Evolutionary conservation across 768 basidiomycete species (phyloP).

Genomic region (Macrolepiota fuliginosa): DNA sequence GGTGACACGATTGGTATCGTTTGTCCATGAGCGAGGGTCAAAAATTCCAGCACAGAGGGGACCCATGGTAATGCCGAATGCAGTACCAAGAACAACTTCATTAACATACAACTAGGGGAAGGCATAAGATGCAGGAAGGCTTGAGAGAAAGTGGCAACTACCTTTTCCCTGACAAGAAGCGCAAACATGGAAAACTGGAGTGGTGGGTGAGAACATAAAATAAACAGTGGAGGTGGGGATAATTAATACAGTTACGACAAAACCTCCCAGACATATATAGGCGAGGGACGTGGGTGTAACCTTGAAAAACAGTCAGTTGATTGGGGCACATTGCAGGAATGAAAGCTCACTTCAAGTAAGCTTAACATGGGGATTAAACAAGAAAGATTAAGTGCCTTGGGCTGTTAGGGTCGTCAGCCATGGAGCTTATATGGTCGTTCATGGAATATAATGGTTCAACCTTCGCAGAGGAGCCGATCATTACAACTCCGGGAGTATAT

Average conservation of each 20-base stretch:
- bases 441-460: too few species aligned
- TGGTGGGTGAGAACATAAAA: not conserved
- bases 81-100: constrained; percentile 90
- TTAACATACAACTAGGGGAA: constrained; percentile 72
- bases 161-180: constrained; percentile 79
- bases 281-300: constrained; percentile 50
- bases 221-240: not conserved
- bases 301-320: constrained; percentile 31
- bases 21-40: constrained; percentile 74
- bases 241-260: constrained; percentile 36
- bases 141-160: constrained; percentile 23
- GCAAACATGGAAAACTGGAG: constrained; percentile 83
- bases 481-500: too few species aligned
- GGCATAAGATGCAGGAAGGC: not conserved
- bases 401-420: not conserved
- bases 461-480: too few species aligned
- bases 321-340: constrained; percentile 19
- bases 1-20: constrained; percentile 57
- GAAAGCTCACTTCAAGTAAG: constrained; percentile 32
- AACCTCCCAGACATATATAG: constrained; percentile 62
- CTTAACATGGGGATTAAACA: constrained; percentile 13
- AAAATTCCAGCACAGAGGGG: constrained; percentile 72
- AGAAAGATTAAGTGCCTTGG: not conserved
- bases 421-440: too few species aligned
- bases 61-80: constrained; percentile 62